Evolutionary conservation across 116 monocot species (phyloP).

Genomic region (Phalaenopsis hybrid): DNA sequence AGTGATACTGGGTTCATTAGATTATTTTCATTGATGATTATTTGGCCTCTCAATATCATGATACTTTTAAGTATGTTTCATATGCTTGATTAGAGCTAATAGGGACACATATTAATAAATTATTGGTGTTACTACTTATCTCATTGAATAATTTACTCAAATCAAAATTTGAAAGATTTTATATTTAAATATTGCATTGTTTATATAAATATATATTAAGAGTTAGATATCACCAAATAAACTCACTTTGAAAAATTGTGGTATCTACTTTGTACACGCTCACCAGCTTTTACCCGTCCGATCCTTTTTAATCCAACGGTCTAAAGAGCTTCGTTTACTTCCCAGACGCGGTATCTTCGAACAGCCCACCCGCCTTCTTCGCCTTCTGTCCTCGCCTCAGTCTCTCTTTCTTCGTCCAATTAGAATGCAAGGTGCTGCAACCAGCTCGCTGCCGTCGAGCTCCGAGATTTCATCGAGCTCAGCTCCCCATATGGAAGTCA

Average conservation of each 20-base stretch:
- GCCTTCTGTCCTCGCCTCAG: not conserved
- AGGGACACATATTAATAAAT: too few relatives aligned
- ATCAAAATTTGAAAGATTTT: too few relatives aligned
- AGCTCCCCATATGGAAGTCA: constrained; percentile 44
- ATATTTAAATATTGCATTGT: too few relatives aligned
- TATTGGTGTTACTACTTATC: too few relatives aligned
- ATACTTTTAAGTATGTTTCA: too few relatives aligned
- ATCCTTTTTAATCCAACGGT: constrained; percentile 34
- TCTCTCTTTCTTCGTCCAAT: not conserved
- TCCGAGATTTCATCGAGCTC: constrained; percentile 85
- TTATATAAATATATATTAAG: too few relatives aligned
- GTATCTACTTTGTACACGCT: constrained; percentile 31
- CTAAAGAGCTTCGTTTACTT: not conserved
- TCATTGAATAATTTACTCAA: too few relatives aligned
- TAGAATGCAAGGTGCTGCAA: constrained; percentile 52
- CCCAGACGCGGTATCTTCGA: not conserved
- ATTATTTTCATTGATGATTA: too few relatives aligned
- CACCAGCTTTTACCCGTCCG: constrained; percentile 13
- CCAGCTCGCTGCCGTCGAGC: constrained; percentile 73
- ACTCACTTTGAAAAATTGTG: constrained; percentile 13
- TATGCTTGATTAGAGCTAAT: too few relatives aligned
- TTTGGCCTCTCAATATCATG: too few relatives aligned
- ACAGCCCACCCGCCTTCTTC: constrained; percentile 3
- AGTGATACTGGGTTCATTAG: too few relatives aligned
- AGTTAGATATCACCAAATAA: too few relatives aligned